phyloP scores from a whole-genome alignment of 371 early-diverging fungal species.

The Apophysomyces ossiformis region DNA sequence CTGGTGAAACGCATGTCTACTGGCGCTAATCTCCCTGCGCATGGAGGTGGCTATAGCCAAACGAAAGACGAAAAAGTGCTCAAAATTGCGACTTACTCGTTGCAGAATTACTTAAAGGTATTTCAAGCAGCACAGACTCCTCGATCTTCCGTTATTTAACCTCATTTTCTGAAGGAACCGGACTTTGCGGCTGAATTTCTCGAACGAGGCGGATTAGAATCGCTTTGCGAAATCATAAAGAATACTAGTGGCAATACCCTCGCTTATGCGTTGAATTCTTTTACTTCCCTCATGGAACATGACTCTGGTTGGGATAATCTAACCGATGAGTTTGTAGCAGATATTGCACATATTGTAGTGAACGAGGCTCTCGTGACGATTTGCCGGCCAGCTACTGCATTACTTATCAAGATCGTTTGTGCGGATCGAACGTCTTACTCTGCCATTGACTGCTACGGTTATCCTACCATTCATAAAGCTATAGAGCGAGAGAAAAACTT shows the following conservation, averaged over 20 bases:
- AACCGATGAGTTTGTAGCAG: slow-evolving; percentile 54
- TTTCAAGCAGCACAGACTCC: neutral
- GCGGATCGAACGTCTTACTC: slow-evolving; percentile 40
- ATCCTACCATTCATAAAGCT: slow-evolving; percentile 55
- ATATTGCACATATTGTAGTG: slow-evolving; percentile 65
- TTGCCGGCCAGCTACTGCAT: slow-evolving; percentile 74
- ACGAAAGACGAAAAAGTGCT: slow-evolving; percentile 60
- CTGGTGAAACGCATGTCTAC: slow-evolving; percentile 48
- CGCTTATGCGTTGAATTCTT: slow-evolving; percentile 74
- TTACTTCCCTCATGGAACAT: slow-evolving; percentile 72
- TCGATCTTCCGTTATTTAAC: neutral
- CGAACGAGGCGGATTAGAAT: slow-evolving; percentile 62
- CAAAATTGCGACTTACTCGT: slow-evolving; percentile 67
- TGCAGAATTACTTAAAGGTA: slow-evolving; percentile 73
- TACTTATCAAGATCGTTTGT: slow-evolving; percentile 67
- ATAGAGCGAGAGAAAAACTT: slow-evolving; percentile 59
- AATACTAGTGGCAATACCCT: slow-evolving; percentile 68
- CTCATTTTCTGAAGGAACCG: slow-evolving; percentile 50
- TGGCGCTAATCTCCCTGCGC: slow-evolving; percentile 33
- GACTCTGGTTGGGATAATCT: slow-evolving; percentile 67
- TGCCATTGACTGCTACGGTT: slow-evolving; percentile 30
- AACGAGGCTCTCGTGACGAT: slow-evolving; percentile 72
- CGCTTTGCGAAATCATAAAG: slow-evolving; percentile 64
- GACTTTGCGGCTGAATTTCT: slow-evolving; percentile 79
- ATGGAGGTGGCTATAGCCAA: slow-evolving; percentile 14